phyloP scores from a whole-genome alignment of 2,329 filamentous ascomycete species.

The Ophiosphaerella herpotricha region DNA sequence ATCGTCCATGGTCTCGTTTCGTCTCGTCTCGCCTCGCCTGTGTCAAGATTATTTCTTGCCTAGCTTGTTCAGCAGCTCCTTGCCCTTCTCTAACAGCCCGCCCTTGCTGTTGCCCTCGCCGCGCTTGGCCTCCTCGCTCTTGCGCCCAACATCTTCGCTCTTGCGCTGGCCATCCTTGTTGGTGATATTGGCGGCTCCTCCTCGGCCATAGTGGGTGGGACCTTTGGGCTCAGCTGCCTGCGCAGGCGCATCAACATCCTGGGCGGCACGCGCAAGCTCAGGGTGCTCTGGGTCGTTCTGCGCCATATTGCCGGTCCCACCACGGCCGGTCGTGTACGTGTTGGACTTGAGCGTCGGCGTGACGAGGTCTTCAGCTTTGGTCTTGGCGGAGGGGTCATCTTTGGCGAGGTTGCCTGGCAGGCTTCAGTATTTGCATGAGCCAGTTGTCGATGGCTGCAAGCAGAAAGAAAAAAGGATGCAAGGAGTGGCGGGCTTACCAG shows the following conservation, averaged over 20 bases:
- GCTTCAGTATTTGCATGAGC: background rate
- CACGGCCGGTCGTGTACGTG: slow-evolving; percentile 88
- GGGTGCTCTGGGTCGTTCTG: slow-evolving; percentile 70
- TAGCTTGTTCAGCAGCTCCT: slow-evolving; percentile 54
- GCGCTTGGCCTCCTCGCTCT: slow-evolving; percentile 17
- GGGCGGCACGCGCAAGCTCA: slow-evolving; percentile 72
- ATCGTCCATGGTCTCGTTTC: background rate
- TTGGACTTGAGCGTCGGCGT: slow-evolving; percentile 83
- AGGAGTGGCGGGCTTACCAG: slow-evolving; percentile 53
- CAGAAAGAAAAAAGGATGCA: slow-evolving; percentile 3
- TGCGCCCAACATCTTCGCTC: slow-evolving; percentile 41
- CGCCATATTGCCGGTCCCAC: slow-evolving; percentile 87
- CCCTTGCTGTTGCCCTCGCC: slow-evolving; percentile 31
- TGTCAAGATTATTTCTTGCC: slow-evolving; percentile 43
- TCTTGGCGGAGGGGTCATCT: slow-evolving; percentile 38
- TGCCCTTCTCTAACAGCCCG: slow-evolving; percentile 57
- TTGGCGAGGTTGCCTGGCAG: slow-evolving; percentile 55
- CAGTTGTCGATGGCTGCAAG: background rate
- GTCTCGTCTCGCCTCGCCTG: too few species aligned
- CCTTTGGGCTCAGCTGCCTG: slow-evolving; percentile 58
- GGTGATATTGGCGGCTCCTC: slow-evolving; percentile 71
- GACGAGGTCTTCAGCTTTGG: slow-evolving; percentile 64
- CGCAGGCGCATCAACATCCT: slow-evolving; percentile 72
- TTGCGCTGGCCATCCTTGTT: slow-evolving; percentile 48
- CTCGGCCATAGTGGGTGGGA: slow-evolving; percentile 70